Base-by-base conservation (phyloP, 257 asterid species). In the Petrea volubilis region DNA sequence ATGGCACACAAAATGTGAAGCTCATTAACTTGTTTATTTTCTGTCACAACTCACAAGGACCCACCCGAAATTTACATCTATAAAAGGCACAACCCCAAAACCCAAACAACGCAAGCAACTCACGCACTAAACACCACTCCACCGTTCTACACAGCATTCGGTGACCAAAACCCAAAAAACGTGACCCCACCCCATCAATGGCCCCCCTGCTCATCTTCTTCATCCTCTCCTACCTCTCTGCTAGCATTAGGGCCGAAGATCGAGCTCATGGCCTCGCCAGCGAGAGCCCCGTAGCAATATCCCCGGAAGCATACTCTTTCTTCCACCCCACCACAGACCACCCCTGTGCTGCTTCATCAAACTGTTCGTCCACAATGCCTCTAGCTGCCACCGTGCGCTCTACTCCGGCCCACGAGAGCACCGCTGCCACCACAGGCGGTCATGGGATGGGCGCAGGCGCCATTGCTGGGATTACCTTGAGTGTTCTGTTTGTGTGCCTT, bases 381-480 rank as follows among this genome's bases (percentile, higher is more conserved):
- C 60, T 83, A 27, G 88, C 88, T 1, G 81, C 85, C 46, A 65
- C 82, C 14, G 82, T 72, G 61, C 49, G 72, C 68, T 80, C 85
- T 25, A 71, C 82, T 5, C 78, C 84, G 1, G 87, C 80, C 60
- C 87, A 73, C 2, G 64, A 77, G 62, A 78, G 76, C 74, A 7
- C 43, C 43, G 15, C 55, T 0, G 1, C 60, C 18, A 10, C 60
- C 18, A 7, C 51, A 1, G 18, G 51, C 1, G 24, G 68, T 58
- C 47, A 15, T 0, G 60, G 68, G 62, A 41, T 80, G 14, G 80
- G 81, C 1, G 71, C 83, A 0, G 81, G 83, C 7, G 73, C 72
- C 52, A 62, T 83, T 60, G 74, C 76, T 9, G 85, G 74, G 13
- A 70, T 80, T 27, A 77, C 75, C 12, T 3, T 80, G 17, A 68